These are phyloP conservation scores for Phaeophleospora eucalypticola DNA, from an alignment of 2,329 filamentous ascomycete species.

Conservation along the genomic window DNA sequence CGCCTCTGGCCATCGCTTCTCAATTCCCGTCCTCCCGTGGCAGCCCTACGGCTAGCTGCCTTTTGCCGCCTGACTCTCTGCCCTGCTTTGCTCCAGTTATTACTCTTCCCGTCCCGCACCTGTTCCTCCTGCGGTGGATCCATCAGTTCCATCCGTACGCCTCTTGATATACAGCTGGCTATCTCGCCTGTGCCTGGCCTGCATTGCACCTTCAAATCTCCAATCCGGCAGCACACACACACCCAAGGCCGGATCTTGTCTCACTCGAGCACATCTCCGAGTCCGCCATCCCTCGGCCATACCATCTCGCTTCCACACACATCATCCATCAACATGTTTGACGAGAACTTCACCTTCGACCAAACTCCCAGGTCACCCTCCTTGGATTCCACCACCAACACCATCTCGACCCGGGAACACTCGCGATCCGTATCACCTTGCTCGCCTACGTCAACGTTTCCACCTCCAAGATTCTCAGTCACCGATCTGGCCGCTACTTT, in stretches of 20 bases:
- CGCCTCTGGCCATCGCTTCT: too few species aligned
- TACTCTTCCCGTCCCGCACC: slow-evolving; percentile 3
- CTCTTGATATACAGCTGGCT: too few species aligned
- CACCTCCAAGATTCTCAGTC: slow-evolving; percentile 26
- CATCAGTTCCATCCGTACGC: background rate
- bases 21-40: too few species aligned
- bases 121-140: slow-evolving; percentile 1
- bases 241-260: background rate
- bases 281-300: background rate
- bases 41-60: background rate
- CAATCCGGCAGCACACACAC: too few species aligned
- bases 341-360: slow-evolving; percentile 31
- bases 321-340: slow-evolving; percentile 23
- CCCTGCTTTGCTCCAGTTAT: slow-evolving; percentile 1
- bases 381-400: slow-evolving; percentile 22
- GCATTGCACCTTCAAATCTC: too few species aligned
- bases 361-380: slow-evolving; percentile 24
- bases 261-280: background rate
- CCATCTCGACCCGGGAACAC: slow-evolving; percentile 18
- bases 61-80: slow-evolving; percentile 5
- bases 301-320: background rate
- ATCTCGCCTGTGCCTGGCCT: too few species aligned
- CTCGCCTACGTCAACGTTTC: slow-evolving; percentile 24
- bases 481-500: slow-evolving; percentile 31
- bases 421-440: slow-evolving; percentile 33